phyloP scores from a whole-genome alignment of 2,329 filamentous ascomycete genomes.

The Sporothrix sp. region DNA sequence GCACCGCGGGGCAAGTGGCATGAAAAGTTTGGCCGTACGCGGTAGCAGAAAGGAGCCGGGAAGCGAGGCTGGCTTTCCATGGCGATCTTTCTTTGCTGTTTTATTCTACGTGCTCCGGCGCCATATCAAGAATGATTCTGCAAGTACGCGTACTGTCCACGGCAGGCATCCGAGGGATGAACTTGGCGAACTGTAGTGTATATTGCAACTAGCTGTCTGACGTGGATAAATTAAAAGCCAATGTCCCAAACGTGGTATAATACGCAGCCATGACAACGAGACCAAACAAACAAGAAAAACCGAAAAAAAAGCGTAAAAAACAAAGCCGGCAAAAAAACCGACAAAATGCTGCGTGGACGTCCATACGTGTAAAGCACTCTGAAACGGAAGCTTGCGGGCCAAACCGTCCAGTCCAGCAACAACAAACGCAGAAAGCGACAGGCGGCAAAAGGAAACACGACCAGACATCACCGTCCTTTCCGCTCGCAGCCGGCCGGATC shows the following conservation, averaged over 20 bases:
- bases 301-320: not conserved
- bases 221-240: too few relatives aligned
- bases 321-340: not conserved
- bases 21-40: slow-evolving; percentile 43
- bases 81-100: not conserved
- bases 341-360: not conserved
- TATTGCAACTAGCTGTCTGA: too few relatives aligned
- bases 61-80: not conserved
- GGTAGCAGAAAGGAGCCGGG: slow-evolving; percentile 25
- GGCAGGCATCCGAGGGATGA: too few relatives aligned
- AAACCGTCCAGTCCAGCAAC: too few relatives aligned
- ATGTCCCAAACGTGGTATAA: too few relatives aligned
- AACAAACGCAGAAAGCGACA: not conserved
- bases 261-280: too few relatives aligned
- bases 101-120: not conserved
- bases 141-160: too few relatives aligned
- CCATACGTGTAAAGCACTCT: not conserved
- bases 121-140: too few relatives aligned
- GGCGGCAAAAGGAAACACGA: not conserved
- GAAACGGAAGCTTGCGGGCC: too few relatives aligned
- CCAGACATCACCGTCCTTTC: too few relatives aligned
- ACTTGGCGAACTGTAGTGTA: too few relatives aligned
- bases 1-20: slow-evolving; percentile 47
- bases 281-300: not conserved
- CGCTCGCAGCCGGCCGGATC: not conserved